Evolutionary conservation across 352 stramenopile genomes (phyloP), one percentile per base, ranked within the genome.

Genomic region (Pythium insidiosum): DNA sequence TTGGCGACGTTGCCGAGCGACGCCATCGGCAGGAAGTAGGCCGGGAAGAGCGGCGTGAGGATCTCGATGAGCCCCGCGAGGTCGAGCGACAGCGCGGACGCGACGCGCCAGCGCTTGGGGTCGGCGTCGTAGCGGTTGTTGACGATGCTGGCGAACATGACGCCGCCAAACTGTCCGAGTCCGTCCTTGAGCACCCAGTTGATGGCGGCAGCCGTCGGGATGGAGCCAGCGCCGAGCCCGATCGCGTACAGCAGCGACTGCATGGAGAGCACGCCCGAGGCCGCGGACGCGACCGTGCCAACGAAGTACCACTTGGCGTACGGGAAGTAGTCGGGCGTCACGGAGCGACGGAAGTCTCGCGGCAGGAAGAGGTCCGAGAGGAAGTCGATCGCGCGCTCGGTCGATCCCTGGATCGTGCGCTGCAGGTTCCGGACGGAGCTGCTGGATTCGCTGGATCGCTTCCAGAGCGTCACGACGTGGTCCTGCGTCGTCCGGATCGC

Each of bases 101-200:
- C 73, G 23, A 98, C 75, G 6, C 94, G 73, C 89, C 91, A 98
- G 36, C 82, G 66, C 66, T 98, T 98, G 0, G 94, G 92, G 54
- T 98, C 88, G 19, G 75, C 71, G 58, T 99, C 95, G 56, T 98
- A 96, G 3, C 73, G 89, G 63, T 89, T 96, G 63, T 90, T 94
- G 28, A 95, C 72, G n/a, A 94, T 38, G 36, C 66, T 78, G 9
- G 93, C 66, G 58, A 99, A 98, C 13, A 97, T 59, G 26, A 99
- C 82, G 22, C 94, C 94, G 25, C 95, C 95, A 18, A 98, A 82
- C 61, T 98, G 94, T 7, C 95, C 95, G 2, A 98, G 68, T 21
- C 95, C 95, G 68, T 99, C 95, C 61, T 98, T 99, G 30, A 99
- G 79, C 7, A 86, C 73, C 95, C 95, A 98, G 63, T 98, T 98